A percentile compares a stretch with the other conserved stretches of the same genome.
Evolutionary conservation across 345 rosid species (phyloP).

Genomic region (Mangifera indica): DNA sequence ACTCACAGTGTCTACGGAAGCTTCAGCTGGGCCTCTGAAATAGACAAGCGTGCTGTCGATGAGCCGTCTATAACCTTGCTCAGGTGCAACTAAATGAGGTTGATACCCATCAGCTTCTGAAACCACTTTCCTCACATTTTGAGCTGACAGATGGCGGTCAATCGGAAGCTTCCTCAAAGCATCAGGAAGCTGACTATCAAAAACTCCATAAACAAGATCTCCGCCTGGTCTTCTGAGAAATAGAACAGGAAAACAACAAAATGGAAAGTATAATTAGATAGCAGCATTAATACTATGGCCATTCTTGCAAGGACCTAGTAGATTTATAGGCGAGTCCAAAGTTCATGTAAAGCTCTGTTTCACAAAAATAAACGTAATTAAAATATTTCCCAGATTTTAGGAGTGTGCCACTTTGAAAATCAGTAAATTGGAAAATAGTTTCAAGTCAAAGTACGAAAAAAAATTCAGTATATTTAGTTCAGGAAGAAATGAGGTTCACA

Average conservation of each 20-base stretch:
- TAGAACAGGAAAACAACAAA: background rate
- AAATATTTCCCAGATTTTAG: background rate
- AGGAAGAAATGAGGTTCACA: background rate
- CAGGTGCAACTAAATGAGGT: slow-evolving; percentile 72
- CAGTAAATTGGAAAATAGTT: background rate
- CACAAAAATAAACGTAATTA: background rate
- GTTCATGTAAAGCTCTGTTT: background rate
- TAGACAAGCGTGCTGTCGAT: slow-evolving; percentile 59
- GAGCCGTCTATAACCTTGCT: slow-evolving; percentile 66
- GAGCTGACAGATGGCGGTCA: slow-evolving; percentile 57
- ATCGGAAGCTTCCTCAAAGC: slow-evolving; percentile 69
- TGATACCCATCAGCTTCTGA: slow-evolving; percentile 79
- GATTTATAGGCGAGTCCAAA: background rate
- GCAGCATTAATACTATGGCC: background rate
- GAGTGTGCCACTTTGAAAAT: background rate
- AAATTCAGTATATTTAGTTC: no score
- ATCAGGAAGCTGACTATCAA: slow-evolving; percentile 64
- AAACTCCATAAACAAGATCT: slow-evolving; percentile 56
- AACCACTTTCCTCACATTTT: slow-evolving; percentile 60
- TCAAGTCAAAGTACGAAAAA: background rate
- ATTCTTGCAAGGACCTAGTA: background rate
- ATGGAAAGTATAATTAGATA: background rate
- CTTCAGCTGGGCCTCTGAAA: slow-evolving; percentile 71
- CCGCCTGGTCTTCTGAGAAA: slow-evolving; percentile 68
- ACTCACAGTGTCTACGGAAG: slow-evolving; percentile 75